Conservation (phyloP, 2,329 filamentous ascomycete species). For the Arthrinium phaeospermum region DNA sequence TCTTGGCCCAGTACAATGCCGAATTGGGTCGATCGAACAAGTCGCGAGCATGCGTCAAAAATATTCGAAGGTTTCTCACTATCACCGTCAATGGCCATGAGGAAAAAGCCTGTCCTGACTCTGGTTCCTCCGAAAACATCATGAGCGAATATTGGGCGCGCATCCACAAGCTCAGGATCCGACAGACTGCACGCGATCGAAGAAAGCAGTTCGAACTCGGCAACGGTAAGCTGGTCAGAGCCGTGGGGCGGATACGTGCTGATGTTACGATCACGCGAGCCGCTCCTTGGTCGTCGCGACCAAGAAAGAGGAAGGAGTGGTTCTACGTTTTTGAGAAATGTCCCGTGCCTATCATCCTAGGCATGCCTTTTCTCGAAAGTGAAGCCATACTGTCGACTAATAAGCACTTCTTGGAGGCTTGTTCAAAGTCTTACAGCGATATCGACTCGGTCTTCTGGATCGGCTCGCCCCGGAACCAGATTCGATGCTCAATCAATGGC, state of each 20-base stretch:
- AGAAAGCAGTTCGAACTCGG: not conserved
- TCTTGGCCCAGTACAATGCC: too few relatives aligned
- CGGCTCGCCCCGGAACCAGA: not conserved
- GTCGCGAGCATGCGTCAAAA: too few relatives aligned
- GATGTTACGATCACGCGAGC: not conserved
- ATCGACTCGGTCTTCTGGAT: not conserved
- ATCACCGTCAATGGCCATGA: not conserved
- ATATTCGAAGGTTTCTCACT: not conserved
- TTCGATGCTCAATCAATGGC: not conserved
- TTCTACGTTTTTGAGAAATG: not conserved
- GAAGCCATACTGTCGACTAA: not conserved
- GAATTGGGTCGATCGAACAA: too few relatives aligned
- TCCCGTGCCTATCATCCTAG: not conserved
- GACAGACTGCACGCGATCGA: not conserved
- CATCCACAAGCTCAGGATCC: not conserved
- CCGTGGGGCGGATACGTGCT: not conserved
- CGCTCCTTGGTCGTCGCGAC: not conserved
- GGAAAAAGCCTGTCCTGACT: not conserved
- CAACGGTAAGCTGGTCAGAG: not conserved
- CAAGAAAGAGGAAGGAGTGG: not conserved
- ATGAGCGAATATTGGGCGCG: not conserved
- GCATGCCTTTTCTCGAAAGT: not conserved
- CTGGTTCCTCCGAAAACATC: not conserved
- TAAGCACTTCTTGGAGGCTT: not conserved
- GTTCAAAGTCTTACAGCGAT: not conserved